Evolutionary conservation across 192 early-diverging fungal species (phyloP).

Genomic region (Gonapodya sp.): DNA sequence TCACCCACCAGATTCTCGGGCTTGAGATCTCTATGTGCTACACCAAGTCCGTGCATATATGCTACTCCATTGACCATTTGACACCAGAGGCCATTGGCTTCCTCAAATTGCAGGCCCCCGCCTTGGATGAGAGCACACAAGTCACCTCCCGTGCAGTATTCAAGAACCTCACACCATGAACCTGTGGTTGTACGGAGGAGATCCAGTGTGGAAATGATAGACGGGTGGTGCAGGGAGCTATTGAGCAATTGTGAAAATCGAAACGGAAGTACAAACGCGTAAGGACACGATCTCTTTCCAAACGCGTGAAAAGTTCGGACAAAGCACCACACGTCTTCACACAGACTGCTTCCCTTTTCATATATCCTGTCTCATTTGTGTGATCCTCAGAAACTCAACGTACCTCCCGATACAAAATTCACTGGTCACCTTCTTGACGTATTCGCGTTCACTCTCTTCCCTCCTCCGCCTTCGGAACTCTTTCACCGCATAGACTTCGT

Average conservation of each 20-base stretch:
- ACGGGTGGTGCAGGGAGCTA: conserved; percentile 64
- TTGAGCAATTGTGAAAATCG: too few relatives aligned
- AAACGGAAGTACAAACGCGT: too few relatives aligned
- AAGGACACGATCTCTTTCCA: too few relatives aligned
- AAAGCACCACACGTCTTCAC: too few relatives aligned
- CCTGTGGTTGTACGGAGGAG: conserved; percentile 31
- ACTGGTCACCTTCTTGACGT: conserved; percentile 70
- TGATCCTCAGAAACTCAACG: background rate
- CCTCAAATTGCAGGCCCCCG: conserved; percentile 1
- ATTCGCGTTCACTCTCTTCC: conserved; percentile 59
- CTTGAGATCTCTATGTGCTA: conserved; percentile 72
- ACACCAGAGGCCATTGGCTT: background rate
- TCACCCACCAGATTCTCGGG: conserved; percentile 57
- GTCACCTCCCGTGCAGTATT: conserved; percentile 13
- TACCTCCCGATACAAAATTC: conserved; percentile 78
- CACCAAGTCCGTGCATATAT: conserved; percentile 52
- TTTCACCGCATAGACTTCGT: too few relatives aligned
- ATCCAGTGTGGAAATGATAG: conserved; percentile 67
- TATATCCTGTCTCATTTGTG: background rate
- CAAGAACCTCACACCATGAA: conserved; percentile 53
- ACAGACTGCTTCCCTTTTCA: background rate
- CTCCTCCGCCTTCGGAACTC: conserved; percentile 59
- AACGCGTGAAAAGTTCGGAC: too few relatives aligned
- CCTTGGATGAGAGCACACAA: conserved; percentile 3
- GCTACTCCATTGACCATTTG: conserved; percentile 23